Evolutionary conservation across 208 protist species (phyloP), one percentile per base, ranked within the genome.

Genomic region (Acanthamoeba royreba): DNA sequence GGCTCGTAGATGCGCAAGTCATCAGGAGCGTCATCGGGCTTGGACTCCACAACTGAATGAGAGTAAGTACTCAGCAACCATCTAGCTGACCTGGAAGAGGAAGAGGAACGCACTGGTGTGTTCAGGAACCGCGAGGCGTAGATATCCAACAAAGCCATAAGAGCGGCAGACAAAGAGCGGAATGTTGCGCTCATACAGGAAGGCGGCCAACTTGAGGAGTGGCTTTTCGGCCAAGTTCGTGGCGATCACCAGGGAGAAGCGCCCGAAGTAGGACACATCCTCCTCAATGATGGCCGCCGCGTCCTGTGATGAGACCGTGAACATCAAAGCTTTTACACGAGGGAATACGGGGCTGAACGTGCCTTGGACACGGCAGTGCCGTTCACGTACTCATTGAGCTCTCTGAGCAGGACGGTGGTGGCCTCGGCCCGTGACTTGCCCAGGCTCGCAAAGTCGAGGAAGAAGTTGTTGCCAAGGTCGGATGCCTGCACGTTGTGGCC

Each of bases 381-480:
- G 4, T 95, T 95, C 46, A 96, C 93, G 94, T 96, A 97, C 53
- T 95, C 88, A 91, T 99, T 99, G n/a, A 99, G 93, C 89, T 98
- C 96, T 58, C 92, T 77, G 1, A 99, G 95, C 66, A 98, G 95
- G 55, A 94, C 43, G 79, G 96, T 96, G 66, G 98, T 94, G 42
- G 95, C 94, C 46, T 95, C 55, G 2, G 98, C 98, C 15, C 98
- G 91, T 9, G 98, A 88, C 45, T 95, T 47, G 45, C 97, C 97
- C 47, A 98, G 53, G 53, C 94, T 93, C 3, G 53, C 47, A 4
- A 92, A 42, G 1, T 96, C 87, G 33, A 99, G 85, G 93, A 99
- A 99, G 94, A 99, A 99, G 94, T 99, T 99, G 61, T 98, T 98
- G n/a, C 98, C 98, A 2, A 99, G 86, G 55, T 99, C 97, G 8